Conservation (phyloP, 1,284 basidiomycete species). For the Grifola frondosa region DNA sequence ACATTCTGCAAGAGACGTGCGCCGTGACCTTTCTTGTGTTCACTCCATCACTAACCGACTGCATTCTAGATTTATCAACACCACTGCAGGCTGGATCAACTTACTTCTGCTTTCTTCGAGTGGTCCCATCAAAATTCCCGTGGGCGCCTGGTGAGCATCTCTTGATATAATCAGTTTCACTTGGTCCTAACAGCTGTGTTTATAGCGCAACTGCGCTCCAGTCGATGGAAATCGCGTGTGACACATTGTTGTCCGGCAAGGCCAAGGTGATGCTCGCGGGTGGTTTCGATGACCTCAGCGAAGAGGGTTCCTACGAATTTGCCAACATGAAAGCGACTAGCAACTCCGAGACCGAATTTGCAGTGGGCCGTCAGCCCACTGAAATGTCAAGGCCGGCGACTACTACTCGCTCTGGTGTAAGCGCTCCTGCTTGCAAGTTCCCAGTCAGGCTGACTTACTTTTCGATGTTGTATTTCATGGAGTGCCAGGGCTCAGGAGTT, state of each 20-base stretch:
- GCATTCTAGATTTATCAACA: slow-evolving; percentile 83
- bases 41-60: slow-evolving; percentile 16
- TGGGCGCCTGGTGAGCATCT: slow-evolving; percentile 84
- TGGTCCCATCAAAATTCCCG: slow-evolving; percentile 97
- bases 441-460: slow-evolving; percentile 7
- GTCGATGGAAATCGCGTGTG: slow-evolving; percentile 94
- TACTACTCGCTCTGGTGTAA: slow-evolving; percentile 85
- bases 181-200: slow-evolving; percentile 7
- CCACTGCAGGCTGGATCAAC: slow-evolving; percentile 97
- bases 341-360: slow-evolving; percentile 94
- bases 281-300: slow-evolving; percentile 96
- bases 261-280: slow-evolving; percentile 99
- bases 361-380: slow-evolving; percentile 95
- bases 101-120: slow-evolving; percentile 88
- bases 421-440: slow-evolving; percentile 34
- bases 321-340: slow-evolving; percentile 99
- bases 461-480: slow-evolving; percentile 74
- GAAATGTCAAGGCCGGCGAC: slow-evolving; percentile 98
- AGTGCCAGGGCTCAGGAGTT: slow-evolving; percentile 93
- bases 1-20: slow-evolving; percentile 95
- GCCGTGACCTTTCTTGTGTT: slow-evolving; percentile 31
- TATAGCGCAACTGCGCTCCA: slow-evolving; percentile 90
- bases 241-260: slow-evolving; percentile 91
- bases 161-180: slow-evolving; percentile 1
- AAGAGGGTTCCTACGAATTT: slow-evolving; percentile 97